These are phyloP conservation scores for Aristolochia contorta DNA, from an alignment of 164 flowering plant genomes.

Conservation along the genomic window DNA sequence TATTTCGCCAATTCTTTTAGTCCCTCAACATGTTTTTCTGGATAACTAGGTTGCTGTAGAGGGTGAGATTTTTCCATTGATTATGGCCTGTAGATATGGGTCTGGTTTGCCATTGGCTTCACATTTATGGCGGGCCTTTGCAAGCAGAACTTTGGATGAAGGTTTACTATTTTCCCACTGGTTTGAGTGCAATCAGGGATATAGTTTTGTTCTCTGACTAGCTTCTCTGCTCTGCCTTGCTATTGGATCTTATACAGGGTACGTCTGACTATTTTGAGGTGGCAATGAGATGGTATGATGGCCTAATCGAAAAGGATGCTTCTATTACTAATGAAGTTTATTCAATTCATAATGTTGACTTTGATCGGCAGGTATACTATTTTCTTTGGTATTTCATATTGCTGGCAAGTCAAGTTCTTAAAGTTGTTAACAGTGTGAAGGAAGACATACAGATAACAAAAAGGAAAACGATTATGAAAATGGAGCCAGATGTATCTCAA, in stretches of 20 bases:
- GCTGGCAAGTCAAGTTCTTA: too few species aligned
- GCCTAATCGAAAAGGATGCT: constrained; percentile 50
- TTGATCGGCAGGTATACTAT: constrained; percentile 69
- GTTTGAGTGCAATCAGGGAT: not conserved
- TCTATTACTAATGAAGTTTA: constrained; percentile 75
- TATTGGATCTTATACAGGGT: not conserved
- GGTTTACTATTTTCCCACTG: not conserved
- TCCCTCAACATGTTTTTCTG: too few species aligned
- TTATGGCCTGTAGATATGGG: too few species aligned
- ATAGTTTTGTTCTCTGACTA: not conserved
- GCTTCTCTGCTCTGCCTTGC: not conserved
- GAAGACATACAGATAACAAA: not conserved
- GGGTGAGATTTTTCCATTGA: too few species aligned
- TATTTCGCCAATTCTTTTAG: too few species aligned
- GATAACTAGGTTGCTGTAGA: too few species aligned
- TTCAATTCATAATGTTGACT: constrained; percentile 58
- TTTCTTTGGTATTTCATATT: not conserved
- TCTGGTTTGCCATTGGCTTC: too few species aligned
- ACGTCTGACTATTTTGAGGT: constrained; percentile 13
- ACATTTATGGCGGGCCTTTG: too few species aligned
- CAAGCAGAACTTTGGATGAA: too few species aligned
- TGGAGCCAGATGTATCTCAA: not conserved
- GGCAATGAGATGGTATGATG: constrained; percentile 76
- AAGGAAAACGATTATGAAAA: not conserved
- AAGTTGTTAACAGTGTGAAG: not conserved